Evolutionary conservation across 352 stramenopile species (phyloP).

Genomic region (Phytopythium chamaehyphon): DNA sequence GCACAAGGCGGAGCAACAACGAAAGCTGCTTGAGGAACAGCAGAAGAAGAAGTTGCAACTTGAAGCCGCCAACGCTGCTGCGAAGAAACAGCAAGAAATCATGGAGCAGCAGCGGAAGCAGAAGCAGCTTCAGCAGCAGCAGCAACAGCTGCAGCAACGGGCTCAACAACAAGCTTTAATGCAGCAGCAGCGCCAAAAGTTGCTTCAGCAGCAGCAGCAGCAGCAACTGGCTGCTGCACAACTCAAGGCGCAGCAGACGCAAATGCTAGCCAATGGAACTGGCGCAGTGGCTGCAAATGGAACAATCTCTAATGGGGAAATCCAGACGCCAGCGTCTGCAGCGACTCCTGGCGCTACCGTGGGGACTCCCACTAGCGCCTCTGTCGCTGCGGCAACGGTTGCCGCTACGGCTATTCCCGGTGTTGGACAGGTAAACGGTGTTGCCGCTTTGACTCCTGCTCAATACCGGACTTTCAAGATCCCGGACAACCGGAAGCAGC

Average conservation of each 20-base stretch:
- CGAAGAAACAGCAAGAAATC: conserved; percentile 17
- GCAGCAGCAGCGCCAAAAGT: conserved; percentile 27
- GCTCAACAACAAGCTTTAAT: conserved; percentile 45
- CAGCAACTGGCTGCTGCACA: conserved; percentile 16
- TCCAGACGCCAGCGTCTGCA: neutral
- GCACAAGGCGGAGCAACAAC: conserved; percentile 52
- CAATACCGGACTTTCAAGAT: conserved; percentile 80
- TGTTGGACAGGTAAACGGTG: conserved; percentile 12
- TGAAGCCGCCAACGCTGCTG: conserved; percentile 11
- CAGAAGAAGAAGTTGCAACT: conserved; percentile 71
- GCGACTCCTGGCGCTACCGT: conserved; percentile 6
- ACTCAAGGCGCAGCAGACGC: conserved; percentile 37
- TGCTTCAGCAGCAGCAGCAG: conserved; percentile 16
- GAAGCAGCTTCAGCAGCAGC: conserved; percentile 27
- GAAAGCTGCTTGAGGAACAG: conserved; percentile 54
- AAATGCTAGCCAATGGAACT: conserved; percentile 26
- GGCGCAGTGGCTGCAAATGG: conserved; percentile 1
- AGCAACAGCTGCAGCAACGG: conserved; percentile 25
- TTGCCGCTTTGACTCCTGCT: conserved; percentile 47
- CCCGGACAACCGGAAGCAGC: conserved; percentile 57
- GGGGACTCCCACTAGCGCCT: conserved; percentile 6
- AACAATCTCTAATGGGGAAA: neutral
- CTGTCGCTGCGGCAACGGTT: neutral
- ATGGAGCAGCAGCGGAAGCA: conserved; percentile 35
- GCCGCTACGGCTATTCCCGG: conserved; percentile 4